These are phyloP conservation scores for Fusarium dimerum DNA, from an alignment of 2,329 filamentous ascomycete species.

Conservation along the genomic window DNA sequence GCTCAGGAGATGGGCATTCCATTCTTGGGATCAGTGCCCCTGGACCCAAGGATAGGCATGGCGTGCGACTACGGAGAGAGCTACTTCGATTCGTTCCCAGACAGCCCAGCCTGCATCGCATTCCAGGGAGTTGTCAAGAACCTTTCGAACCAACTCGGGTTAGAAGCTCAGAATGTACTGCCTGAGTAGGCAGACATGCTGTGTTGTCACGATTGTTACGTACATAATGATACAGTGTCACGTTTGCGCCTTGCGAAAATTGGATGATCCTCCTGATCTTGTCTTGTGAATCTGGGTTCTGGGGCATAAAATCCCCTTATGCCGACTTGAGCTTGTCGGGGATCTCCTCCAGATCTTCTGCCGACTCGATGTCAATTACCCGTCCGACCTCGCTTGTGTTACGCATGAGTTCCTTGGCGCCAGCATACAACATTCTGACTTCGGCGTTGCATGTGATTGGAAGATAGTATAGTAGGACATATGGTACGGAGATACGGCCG, in stretches of 20 bases:
- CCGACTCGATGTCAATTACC: constrained; percentile 80
- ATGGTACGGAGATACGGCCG: constrained; percentile 84
- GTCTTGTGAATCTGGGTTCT: constrained; percentile 28
- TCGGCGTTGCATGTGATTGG: constrained; percentile 88
- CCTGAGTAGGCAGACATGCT: constrained; percentile 32
- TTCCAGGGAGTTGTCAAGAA: constrained; percentile 78
- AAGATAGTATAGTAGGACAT: constrained; percentile 93
- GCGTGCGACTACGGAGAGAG: constrained; percentile 97
- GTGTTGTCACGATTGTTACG: constrained; percentile 12
- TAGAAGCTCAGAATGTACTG: constrained; percentile 57
- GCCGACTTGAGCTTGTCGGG: constrained; percentile 58
- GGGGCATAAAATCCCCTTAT: constrained; percentile 2
- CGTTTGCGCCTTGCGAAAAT: neutral
- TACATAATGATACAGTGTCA: constrained; percentile 19
- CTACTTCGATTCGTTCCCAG: constrained; percentile 91
- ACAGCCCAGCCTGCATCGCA: constrained; percentile 85
- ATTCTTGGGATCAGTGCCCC: constrained; percentile 84
- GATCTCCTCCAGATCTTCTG: constrained; percentile 81
- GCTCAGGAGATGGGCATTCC: constrained; percentile 86
- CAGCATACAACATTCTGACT: constrained; percentile 89
- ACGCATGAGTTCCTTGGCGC: constrained; percentile 93
- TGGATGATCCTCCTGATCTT: neutral
- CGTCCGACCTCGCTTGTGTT: constrained; percentile 88
- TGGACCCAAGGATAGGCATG: constrained; percentile 94
- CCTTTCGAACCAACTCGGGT: constrained; percentile 65